Percentiles rank a stretch among this genome's conserved stretches.
phyloP scores from a whole-genome alignment of 148 eudicot species.

The Camellia lanceoleosa region DNA sequence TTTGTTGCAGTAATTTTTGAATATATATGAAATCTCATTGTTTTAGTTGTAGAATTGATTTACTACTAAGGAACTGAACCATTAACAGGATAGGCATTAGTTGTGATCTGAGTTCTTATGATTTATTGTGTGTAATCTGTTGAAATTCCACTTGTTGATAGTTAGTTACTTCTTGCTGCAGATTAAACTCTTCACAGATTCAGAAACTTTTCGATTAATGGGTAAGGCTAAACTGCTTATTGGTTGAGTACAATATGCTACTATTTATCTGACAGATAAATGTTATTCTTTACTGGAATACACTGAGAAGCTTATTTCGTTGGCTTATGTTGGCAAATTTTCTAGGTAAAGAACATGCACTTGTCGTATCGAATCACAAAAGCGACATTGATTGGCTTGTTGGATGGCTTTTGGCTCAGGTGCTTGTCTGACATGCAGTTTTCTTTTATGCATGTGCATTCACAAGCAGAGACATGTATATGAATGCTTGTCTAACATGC shows the following conservation, averaged over 20 bases:
- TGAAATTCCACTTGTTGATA: neutral
- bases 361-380: constrained; percentile 71
- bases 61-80: neutral
- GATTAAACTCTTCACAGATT: constrained; percentile 73
- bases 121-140: neutral
- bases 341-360: constrained; percentile 92
- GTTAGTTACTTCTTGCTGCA: constrained; percentile 36
- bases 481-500: no score
- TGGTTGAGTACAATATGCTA: neutral
- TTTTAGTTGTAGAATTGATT: neutral
- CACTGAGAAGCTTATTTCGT: neutral
- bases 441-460: neutral
- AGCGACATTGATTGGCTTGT: constrained; percentile 99
- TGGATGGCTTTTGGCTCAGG: constrained; percentile 99
- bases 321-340: constrained; percentile 15
- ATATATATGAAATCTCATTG: neutral
- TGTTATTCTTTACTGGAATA: neutral
- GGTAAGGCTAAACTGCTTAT: constrained; percentile 44
- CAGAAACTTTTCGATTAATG: constrained; percentile 64
- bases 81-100: neutral
- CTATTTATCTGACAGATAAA: neutral
- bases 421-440: constrained; percentile 12
- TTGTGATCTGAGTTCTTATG: neutral
- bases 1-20: neutral
- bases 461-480: neutral